These are phyloP conservation scores for Microbotryum violaceum DNA, from an alignment of 1,284 basidiomycete species.

Conservation along the genomic window DNA sequence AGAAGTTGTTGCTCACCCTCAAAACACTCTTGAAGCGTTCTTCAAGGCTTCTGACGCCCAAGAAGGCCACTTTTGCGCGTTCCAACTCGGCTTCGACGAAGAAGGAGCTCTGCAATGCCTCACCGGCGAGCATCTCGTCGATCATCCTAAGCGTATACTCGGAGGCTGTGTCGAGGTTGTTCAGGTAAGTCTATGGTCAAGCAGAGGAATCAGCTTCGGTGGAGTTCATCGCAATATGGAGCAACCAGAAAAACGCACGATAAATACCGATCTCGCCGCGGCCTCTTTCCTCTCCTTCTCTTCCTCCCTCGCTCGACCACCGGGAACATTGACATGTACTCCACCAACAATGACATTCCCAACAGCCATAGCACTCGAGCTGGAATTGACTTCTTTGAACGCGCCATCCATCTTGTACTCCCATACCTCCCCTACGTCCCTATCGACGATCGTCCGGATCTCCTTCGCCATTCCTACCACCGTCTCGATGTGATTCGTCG, in stretches of 20 bases:
- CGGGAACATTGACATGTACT: constrained; percentile 43
- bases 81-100: constrained; percentile 58
- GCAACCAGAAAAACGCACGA: constrained; percentile 51
- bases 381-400: constrained; percentile 48
- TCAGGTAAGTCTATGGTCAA: constrained; percentile 61
- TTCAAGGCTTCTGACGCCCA: constrained; percentile 51
- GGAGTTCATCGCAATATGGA: not conserved
- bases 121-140: constrained; percentile 56
- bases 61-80: constrained; percentile 46
- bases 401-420: constrained; percentile 77
- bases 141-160: constrained; percentile 75
- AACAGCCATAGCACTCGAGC: no score
- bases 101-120: constrained; percentile 55
- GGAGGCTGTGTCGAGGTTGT: constrained; percentile 79
- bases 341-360: no score
- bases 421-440: constrained; percentile 68
- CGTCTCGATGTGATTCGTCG: constrained; percentile 52
- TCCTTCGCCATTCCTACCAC: constrained; percentile 56
- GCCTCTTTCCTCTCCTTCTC: constrained; percentile 64
- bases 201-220: not conserved
- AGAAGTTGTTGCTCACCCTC: constrained; percentile 51
- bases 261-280: constrained; percentile 67
- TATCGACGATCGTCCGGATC: constrained; percentile 65
- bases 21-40: constrained; percentile 61
- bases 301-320: constrained; percentile 40